A percentile compares a stretch with the other conserved stretches of the same genome.
These are phyloP conservation scores for Saturnispora silvae DNA, from an alignment of 805 yeast genomes.

Conservation along the genomic window DNA sequence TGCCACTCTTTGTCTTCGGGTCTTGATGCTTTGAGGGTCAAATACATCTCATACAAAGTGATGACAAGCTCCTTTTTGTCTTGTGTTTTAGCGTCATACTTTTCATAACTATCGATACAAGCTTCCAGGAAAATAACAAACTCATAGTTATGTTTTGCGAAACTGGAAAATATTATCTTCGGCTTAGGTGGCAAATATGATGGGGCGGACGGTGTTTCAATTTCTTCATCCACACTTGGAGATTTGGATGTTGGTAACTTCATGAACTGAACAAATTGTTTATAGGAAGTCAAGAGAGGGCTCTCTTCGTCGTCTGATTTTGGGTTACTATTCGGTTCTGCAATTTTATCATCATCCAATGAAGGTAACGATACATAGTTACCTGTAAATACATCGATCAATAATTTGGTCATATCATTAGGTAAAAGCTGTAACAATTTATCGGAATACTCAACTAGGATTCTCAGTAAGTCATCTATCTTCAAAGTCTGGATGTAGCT, in stretches of 20 bases:
- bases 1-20: slow-evolving; percentile 24
- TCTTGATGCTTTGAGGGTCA: slow-evolving; percentile 33
- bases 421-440: slow-evolving; percentile 58
- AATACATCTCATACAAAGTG: slow-evolving; percentile 74
- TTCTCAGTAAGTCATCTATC: slow-evolving; percentile 67
- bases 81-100: slow-evolving; percentile 56
- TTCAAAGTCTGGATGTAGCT: slow-evolving; percentile 56
- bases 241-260: slow-evolving; percentile 10
- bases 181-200: slow-evolving; percentile 92
- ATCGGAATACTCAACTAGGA: slow-evolving; percentile 45
- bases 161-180: slow-evolving; percentile 73
- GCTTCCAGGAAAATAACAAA: slow-evolving; percentile 92
- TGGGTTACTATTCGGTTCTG: slow-evolving; percentile 4
- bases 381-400: slow-evolving; percentile 86
- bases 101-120: slow-evolving; percentile 67
- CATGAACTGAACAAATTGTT: slow-evolving; percentile 29
- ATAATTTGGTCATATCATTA: slow-evolving; percentile 66
- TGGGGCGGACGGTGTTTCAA: slow-evolving; percentile 25
- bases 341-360: slow-evolving; percentile 13
- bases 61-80: slow-evolving; percentile 68
- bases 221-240: slow-evolving; percentile 6
- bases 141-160: slow-evolving; percentile 75
- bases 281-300: slow-evolving; percentile 47
- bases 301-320: slow-evolving; percentile 20
- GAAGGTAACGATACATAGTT: slow-evolving; percentile 42